Percentiles rank a stretch among this genome's conserved stretches.
Conservation (phyloP, 148 eudicot genomes). For the Nepenthes mirabilis region DNA sequence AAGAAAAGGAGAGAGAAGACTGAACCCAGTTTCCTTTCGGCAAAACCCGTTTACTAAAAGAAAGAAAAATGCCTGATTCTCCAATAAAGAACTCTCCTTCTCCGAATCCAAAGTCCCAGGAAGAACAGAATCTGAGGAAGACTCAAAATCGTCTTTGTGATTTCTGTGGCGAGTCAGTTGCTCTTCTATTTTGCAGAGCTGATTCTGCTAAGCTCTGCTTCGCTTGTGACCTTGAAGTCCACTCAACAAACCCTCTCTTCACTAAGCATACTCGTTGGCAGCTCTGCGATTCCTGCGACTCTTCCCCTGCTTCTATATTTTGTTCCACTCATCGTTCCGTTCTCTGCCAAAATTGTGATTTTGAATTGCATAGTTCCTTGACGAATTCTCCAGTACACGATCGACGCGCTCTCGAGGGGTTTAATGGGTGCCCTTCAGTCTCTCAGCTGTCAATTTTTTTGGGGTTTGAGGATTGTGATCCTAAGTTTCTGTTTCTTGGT, state of each 20-base stretch:
- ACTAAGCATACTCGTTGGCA: slow-evolving; percentile 55
- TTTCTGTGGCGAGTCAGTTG: slow-evolving; percentile 38
- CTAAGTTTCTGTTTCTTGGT: background rate
- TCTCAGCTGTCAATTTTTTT: slow-evolving; percentile 31
- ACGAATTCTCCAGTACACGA: slow-evolving; percentile 25
- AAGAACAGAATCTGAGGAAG: background rate
- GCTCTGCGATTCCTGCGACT: slow-evolving; percentile 62
- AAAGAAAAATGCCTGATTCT: no score
- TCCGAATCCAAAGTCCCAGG: background rate
- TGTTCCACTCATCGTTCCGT: slow-evolving; percentile 39
- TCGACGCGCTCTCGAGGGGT: slow-evolving; percentile 70
- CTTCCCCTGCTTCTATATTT: slow-evolving; percentile 50
- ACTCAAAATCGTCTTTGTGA: slow-evolving; percentile 36
- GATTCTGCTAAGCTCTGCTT: slow-evolving; percentile 77
- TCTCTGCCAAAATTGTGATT: slow-evolving; percentile 82
- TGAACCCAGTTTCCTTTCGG: no score
- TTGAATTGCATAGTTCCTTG: slow-evolving; percentile 35
- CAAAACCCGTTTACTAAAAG: no score
- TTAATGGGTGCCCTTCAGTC: slow-evolving; percentile 50
- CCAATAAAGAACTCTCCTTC: no score
- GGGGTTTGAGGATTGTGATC: slow-evolving; percentile 47
- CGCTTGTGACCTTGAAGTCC: slow-evolving; percentile 61
- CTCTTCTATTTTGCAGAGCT: slow-evolving; percentile 66
- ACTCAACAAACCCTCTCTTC: slow-evolving; percentile 62
- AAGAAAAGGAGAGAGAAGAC: no score